Base-by-base conservation (phyloP, 495 filamentous ascomycete species). In the Daldinia loculata region DNA sequence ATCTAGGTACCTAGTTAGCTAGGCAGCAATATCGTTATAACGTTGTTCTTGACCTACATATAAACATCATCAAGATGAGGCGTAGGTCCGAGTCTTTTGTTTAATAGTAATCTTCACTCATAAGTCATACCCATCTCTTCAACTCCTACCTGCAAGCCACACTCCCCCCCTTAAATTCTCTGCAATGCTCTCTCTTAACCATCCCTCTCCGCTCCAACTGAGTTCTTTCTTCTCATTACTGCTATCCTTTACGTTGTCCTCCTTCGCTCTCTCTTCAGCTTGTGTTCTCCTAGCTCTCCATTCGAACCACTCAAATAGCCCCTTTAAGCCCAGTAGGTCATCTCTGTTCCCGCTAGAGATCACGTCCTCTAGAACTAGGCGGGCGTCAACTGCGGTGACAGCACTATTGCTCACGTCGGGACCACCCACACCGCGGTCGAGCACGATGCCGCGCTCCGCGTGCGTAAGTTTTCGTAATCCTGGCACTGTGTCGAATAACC, bases 291-390 rank as follows among this genome's bases (percentile, higher is more conserved):
- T 82, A 79, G 66, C 70, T 39, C 78, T 79, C 75, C 81, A 72
- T 72, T 87, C 92, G 2, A 89, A 85, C 92, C 93, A 97, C 67
- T 90, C 90, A 78, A 97, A 95, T 51, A 99, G 76, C 9, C 95
- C 71, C 62, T 86, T 86, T 24, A 98, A 79, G 60, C 94, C 92
- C 79, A 92, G 86, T 58, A 98, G 74, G 2, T 88, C 82, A 77
- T 95, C 92, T 39, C 88, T 84, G 71, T 79, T 87, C 45, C 87
- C 84, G 45, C 88, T 89, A 3, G 83, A 82, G 43, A 92, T 76
- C 26, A 86, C 89, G 26, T 84, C 84, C 64, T 90, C 86, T 26
- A 98, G 81, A 22, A 91, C 86, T 7, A 99, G 81, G 55, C 90
- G 84, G 43, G 88, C 87, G 79, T 99, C 95, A 5, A 97, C 90